A percentile compares a stretch with the other conserved stretches of the same genome.
These are phyloP conservation scores for Saccharomycopsis hybrid DNA, from an alignment of 1,139 yeast species.

Conservation along the genomic window DNA sequence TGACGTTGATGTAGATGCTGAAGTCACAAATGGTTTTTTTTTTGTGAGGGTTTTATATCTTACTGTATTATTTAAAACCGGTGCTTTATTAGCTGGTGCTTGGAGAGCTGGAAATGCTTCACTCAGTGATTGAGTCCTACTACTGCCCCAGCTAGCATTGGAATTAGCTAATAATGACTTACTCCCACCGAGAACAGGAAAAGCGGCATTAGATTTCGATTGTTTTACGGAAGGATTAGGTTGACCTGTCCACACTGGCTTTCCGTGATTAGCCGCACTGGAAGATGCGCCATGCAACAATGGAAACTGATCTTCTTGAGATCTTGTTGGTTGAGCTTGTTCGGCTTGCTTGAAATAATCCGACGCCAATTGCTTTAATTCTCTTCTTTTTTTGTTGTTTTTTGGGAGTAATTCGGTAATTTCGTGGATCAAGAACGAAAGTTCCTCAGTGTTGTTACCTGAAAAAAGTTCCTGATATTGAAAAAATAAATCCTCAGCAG, in stretches of 20 bases:
- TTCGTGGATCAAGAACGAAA: constrained; percentile 43
- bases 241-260: too few species aligned
- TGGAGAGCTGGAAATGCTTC: constrained; percentile 23
- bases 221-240: too few species aligned
- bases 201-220: too few species aligned
- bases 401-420: constrained; percentile 31
- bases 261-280: too few species aligned
- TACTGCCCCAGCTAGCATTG: too few species aligned
- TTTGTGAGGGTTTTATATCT: constrained; percentile 19
- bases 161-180: too few species aligned
- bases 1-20: neutral
- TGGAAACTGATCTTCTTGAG: too few species aligned
- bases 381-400: neutral
- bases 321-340: too few species aligned
- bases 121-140: too few species aligned
- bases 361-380: constrained; percentile 1
- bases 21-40: neutral
- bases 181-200: too few species aligned
- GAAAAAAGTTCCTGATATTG: constrained; percentile 51
- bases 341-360: constrained; percentile 7
- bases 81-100: constrained; percentile 23
- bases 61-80: constrained; percentile 23
- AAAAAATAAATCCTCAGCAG: constrained; percentile 43
- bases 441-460: constrained; percentile 30
- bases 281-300: too few species aligned